These are phyloP conservation scores for Citrullus amarus DNA, from an alignment of 306 rosid species.

Conservation along the genomic window DNA sequence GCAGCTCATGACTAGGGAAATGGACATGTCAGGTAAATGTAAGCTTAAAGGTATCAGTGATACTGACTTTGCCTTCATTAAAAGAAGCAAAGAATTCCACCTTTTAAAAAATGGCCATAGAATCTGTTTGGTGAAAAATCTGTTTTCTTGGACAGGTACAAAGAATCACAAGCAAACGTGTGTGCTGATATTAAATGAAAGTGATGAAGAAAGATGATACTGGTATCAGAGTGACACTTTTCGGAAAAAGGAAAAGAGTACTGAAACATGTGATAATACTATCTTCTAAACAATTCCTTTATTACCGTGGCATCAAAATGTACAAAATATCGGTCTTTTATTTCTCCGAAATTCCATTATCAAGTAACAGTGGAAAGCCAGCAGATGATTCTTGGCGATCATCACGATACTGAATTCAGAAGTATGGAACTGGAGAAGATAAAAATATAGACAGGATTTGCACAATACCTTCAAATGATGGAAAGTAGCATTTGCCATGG, in stretches of 20 bases:
- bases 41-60: neutral
- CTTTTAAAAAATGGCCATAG: slow-evolving; percentile 61
- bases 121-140: slow-evolving; percentile 2
- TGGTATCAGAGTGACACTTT: slow-evolving; percentile 7
- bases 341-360: slow-evolving; percentile 17
- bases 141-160: slow-evolving; percentile 10
- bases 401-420: neutral
- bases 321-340: slow-evolving; percentile 17
- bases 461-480: neutral
- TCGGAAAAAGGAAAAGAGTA: slow-evolving; percentile 25
- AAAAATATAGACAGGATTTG: neutral
- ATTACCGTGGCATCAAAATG: slow-evolving; percentile 21
- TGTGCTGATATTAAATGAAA: neutral
- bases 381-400: slow-evolving; percentile 27
- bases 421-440: neutral
- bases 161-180: neutral
- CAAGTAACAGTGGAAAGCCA: slow-evolving; percentile 15
- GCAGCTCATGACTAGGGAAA: neutral
- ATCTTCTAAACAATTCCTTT: slow-evolving; percentile 16
- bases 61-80: slow-evolving; percentile 50
- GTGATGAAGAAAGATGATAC: slow-evolving; percentile 18
- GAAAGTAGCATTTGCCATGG: neutral
- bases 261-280: slow-evolving; percentile 9
- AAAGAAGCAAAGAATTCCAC: slow-evolving; percentile 60
- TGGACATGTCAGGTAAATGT: neutral